Evolutionary conservation across 2,329 filamentous ascomycete genomes (phyloP), one percentile per base, ranked within the genome.

Genomic region (Corniculantispora saksenae): DNA sequence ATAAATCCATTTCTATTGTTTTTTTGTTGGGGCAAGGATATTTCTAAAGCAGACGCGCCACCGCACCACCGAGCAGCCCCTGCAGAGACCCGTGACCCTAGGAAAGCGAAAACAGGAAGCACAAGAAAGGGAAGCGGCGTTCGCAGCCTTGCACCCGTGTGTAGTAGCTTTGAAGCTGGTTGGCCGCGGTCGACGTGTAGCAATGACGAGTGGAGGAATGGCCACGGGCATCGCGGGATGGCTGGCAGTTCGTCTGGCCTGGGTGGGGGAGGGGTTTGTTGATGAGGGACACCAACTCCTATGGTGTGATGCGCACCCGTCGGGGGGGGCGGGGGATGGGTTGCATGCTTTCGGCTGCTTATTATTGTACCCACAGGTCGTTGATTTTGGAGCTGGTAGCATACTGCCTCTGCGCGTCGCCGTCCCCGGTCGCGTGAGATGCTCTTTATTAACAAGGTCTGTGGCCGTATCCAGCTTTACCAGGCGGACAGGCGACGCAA

Each of bases 151-250:
- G 58, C 38, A 13, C 38, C 38, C 47, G 50, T 61, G 57, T 61
- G 29, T n/a, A 9, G 4, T 58, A 12, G 21, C 3, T 9, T 17
- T 9, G n/a, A 35, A 17, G 23, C 47, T 53, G 32, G 29, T 29
- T 51, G 5, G 23, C 10, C 1, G 21, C 21, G 10, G 6, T 47
- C 9, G 10, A 51, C 12, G 15, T 51, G 62, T 54, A 53, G 48
- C 62, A 65, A 61, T 61, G 43, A 38, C 27, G 29, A 51, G 63
- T 48, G 57, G 50, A 50, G 53, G 29, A 55, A 25, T 2, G 40
- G 48, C 63, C 63, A 65, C 63, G 63, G 40, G 63, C 50, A 65
- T 56, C 27, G 57, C 45, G 40, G 43, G 43, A 50, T 60, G 57
- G 57, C 57, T 60, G 32, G 51, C 50, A 40, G 50, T 61, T 57